Conservation (phyloP, 2,329 filamentous ascomycete species). For the Ceratocystiopsis sp. region DNA sequence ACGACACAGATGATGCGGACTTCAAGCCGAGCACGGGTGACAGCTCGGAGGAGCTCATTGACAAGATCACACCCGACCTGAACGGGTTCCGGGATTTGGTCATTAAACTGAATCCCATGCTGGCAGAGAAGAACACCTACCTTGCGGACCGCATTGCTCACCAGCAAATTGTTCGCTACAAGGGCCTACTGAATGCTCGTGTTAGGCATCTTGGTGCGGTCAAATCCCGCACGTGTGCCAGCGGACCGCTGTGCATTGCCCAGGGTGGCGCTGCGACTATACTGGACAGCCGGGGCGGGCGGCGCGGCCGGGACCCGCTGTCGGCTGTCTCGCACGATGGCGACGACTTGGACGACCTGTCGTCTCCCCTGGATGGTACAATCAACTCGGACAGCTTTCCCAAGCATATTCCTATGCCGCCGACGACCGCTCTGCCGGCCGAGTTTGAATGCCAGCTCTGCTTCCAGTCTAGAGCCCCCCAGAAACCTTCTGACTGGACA, state of each 20-base stretch:
- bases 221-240: constrained; percentile 36
- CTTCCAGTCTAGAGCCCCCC: constrained; percentile 68
- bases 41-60: constrained; percentile 43
- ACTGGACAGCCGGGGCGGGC: constrained; percentile 41
- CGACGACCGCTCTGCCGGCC: constrained; percentile 58
- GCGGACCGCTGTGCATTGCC: constrained; percentile 44
- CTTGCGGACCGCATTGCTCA: constrained; percentile 68
- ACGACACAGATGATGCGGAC: constrained; percentile 41
- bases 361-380: constrained; percentile 46
- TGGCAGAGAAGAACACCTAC: constrained; percentile 37
- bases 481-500: constrained; percentile 90
- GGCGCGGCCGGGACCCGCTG: constrained; percentile 40
- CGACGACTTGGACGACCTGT: constrained; percentile 45
- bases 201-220: constrained; percentile 52
- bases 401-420: constrained; percentile 63
- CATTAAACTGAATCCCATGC: constrained; percentile 52
- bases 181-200: constrained; percentile 52
- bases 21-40: constrained; percentile 26
- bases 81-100: constrained; percentile 66
- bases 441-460: constrained; percentile 84
- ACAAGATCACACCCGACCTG: constrained; percentile 53
- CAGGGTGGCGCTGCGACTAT: constrained; percentile 48
- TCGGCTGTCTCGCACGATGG: constrained; percentile 36
- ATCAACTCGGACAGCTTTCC: constrained; percentile 63
- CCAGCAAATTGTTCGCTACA: constrained; percentile 67